Evolutionary conservation across 2,329 filamentous ascomycete genomes (phyloP), one percentile per base, ranked within the genome.

Genomic region (Sphaerulina musiva): DNA sequence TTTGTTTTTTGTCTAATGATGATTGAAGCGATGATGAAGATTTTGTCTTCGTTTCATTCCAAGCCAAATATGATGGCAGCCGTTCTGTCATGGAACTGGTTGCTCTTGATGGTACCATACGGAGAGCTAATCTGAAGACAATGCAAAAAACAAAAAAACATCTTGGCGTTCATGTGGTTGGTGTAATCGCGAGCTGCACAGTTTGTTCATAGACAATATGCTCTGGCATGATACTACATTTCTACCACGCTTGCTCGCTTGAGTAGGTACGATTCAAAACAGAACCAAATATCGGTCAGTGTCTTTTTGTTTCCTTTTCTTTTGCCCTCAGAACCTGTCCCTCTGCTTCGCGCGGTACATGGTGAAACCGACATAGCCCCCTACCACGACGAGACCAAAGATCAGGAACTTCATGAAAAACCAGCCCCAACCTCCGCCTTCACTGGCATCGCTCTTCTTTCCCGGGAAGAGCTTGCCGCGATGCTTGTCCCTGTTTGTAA

Each of bases 281-380:
- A 32, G 23, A 44, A 26, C 11, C 32, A 43, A 26, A 2, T n/a
- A 5, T 7, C 20, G 42, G 31, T 7, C 20, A 20, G 31, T 54
- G 17, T 17, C 23, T 43, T 44, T 14, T 26, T 51, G 41, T n/a
- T 20, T 20, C 20, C 20, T 4, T 20, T 20, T 2, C 2, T 51
- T 40, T n/a, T 23, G 6, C n/a, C 12, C 48, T 51, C 38, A 78
- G 57, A 78, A 78, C 61, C 76, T 67, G 51, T 73, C 70, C 63
- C 74, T 67, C 57, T 70, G 64, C 65, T 72, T 70, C 71, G 79
- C 83, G 68, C 91, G 81, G 74, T 88, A 98, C 44, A 85, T 80
- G 6, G 90, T 96, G 70, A 80, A 97, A 29, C 89, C 92, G 43
- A 90, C 83, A 70, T 97, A 98, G 4, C 70, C 87, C 62, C 87